Base-by-base conservation (phyloP, 2,329 filamentous ascomycete species). In the Dichotomopilus funicola region DNA sequence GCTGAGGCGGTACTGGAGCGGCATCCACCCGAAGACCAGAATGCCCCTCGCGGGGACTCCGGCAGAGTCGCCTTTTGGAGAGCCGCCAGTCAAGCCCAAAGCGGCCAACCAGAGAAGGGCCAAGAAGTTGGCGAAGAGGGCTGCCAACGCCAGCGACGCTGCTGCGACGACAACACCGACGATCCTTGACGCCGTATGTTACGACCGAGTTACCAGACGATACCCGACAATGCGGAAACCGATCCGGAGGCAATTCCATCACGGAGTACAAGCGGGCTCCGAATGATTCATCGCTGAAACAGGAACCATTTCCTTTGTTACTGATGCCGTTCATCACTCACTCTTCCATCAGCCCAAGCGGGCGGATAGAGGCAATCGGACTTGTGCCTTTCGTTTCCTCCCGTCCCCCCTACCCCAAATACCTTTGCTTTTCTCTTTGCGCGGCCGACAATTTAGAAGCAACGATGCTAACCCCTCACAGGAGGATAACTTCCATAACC, bases 401-500 rank as follows among this genome's bases (percentile, higher is more conserved):
- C 19, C 19, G 19, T 27, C 19, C 19, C 19, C 19, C 19, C 3
- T 27, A 2, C 19, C 19, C 19, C 19, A 27, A 27, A 27, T 3
- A 2, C 19, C 2, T 27, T 27, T 27, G 12, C 33, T 10, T 41
- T 37, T 9, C 40, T 13, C 6, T 34, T 40, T 34, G 6, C 6
- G 2, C 38, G 12, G 36, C 19, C 6, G 31, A 19, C 4, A 27
- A 27, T 27, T 27, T 27, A 1, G 12, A 36, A 33, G 5, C 5
- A 33, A 37, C 6, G 5, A 33, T 45, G 44, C 60, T 64, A 54
- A 64, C 54, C 38, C 1, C 9, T 6, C 37, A 56, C 71, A 97
- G 91, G 94, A 97, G 75, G 94, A 97, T 59, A 77, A 80, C 4
- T 99, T 96, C 69, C 83, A 91, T 67, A 79, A 81, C 60, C 85